These are phyloP conservation scores for Holtermannia corniformis DNA, from an alignment of 768 basidiomycete species.

Conservation along the genomic window DNA sequence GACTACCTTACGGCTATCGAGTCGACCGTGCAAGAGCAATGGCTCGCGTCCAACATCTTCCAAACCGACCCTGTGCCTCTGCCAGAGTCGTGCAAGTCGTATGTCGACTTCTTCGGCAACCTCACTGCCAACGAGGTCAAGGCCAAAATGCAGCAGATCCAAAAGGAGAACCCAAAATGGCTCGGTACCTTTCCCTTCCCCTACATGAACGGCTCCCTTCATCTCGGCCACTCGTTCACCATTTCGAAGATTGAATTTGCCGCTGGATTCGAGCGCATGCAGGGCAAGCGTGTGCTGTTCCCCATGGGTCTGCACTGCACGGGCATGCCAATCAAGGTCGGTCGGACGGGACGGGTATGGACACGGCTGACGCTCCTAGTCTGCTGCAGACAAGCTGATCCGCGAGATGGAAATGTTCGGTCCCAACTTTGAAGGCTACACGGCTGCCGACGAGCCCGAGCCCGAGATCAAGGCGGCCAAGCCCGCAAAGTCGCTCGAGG, in stretches of 20 bases:
- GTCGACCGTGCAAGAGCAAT: conserved; percentile 69
- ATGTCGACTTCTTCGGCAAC: conserved; percentile 46
- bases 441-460: conserved; percentile 42
- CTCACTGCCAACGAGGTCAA: conserved; percentile 46
- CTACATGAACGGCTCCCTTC: conserved; percentile 97
- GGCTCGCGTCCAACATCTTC: conserved; percentile 69
- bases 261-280: conserved; percentile 87
- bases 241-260: conserved; percentile 97
- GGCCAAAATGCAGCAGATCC: conserved; percentile 49
- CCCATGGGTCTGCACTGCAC: conserved; percentile 98
- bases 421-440: conserved; percentile 66
- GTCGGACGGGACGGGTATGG: conserved; percentile 28
- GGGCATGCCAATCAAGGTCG: conserved; percentile 97
- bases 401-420: conserved; percentile 97
- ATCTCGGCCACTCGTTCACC: conserved; percentile 95
- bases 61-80: conserved; percentile 69
- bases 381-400: conserved; percentile 93
- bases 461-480: conserved; percentile 43
- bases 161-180: conserved; percentile 83
- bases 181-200: conserved; percentile 93
- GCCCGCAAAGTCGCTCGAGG: conserved; percentile 35
- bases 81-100: conserved; percentile 46
- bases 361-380: conserved; percentile 46
- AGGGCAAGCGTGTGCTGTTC: conserved; percentile 88
- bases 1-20: conserved; percentile 77